Evolutionary conservation across 106 monocot species (phyloP).

Genomic region (Apostasia shenzhenica): DNA sequence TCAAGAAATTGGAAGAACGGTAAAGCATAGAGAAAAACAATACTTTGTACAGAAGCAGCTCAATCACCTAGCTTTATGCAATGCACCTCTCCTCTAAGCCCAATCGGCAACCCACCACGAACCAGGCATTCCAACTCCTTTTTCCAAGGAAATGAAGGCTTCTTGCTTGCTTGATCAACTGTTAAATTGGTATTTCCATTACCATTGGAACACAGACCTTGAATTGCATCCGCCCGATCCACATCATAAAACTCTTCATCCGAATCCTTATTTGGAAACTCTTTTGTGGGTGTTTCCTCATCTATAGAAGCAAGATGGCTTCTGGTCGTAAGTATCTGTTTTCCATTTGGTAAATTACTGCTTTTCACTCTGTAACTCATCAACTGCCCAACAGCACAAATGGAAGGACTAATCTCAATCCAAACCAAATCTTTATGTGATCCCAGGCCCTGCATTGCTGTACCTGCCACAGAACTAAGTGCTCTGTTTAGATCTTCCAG

Average conservation of each 20-base stretch:
- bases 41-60: neutral
- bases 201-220: conserved; percentile 30
- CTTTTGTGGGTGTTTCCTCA: conserved; percentile 23
- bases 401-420: conserved; percentile 51
- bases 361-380: conserved; percentile 72
- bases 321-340: conserved; percentile 6
- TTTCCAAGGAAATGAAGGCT: conserved; percentile 44
- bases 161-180: conserved; percentile 10
- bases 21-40: neutral
- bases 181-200: conserved; percentile 16
- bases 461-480: neutral
- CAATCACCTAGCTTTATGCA: neutral
- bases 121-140: conserved; percentile 84
- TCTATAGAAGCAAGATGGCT: conserved; percentile 29
- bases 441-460: conserved; percentile 14
- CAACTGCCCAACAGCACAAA: conserved; percentile 61
- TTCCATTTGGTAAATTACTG: conserved; percentile 3
- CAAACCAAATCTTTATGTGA: conserved; percentile 34
- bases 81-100: conserved; percentile 93
- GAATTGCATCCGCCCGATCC: conserved; percentile 37
- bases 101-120: conserved; percentile 85
- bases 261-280: conserved; percentile 31
- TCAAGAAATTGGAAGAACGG: conserved; percentile 8
- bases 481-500: neutral
- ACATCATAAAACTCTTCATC: conserved; percentile 74